Evolutionary conservation across 805 yeast genomes (phyloP).

Genomic region (Candida sphagnicola): DNA sequence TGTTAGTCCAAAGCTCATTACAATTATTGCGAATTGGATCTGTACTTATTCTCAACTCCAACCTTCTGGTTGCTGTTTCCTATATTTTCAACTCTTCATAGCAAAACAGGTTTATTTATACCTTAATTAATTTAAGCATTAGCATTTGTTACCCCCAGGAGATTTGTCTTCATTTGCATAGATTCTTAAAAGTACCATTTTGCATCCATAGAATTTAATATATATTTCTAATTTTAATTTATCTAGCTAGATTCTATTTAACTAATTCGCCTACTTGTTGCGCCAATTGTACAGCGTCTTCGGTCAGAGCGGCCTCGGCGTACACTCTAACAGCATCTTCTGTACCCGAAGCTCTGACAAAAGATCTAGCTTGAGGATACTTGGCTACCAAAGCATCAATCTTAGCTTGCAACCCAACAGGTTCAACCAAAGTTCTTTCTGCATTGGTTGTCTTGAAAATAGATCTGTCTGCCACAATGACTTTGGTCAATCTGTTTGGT

Average conservation of each 20-base stretch:
- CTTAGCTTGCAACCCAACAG: slow-evolving; percentile 68
- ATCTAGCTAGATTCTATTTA: slow-evolving; percentile 6
- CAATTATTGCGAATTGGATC: too few species aligned
- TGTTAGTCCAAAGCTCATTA: too few species aligned
- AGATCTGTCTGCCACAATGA: slow-evolving; percentile 75
- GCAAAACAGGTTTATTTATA: too few species aligned
- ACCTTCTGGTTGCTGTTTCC: too few species aligned
- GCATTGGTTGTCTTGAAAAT: slow-evolving; percentile 84
- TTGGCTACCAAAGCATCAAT: slow-evolving; percentile 64
- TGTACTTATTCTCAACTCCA: too few species aligned
- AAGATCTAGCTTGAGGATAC: slow-evolving; percentile 68
- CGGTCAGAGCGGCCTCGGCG: slow-evolving; percentile 69
- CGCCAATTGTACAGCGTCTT: slow-evolving; percentile 26
- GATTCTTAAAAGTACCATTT: too few species aligned
- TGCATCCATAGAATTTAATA: not conserved
- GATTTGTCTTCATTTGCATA: too few species aligned
- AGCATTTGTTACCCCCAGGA: too few species aligned
- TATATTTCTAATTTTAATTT: not conserved
- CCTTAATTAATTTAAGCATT: too few species aligned
- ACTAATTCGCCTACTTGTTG: slow-evolving; percentile 25
- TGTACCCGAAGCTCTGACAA: slow-evolving; percentile 96
- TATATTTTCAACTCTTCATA: too few species aligned
- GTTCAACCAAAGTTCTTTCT: slow-evolving; percentile 75
- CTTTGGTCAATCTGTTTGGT: slow-evolving; percentile 82
- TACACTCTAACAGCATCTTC: slow-evolving; percentile 96